Evolutionary conservation across 2,329 filamentous ascomycete species (phyloP), one percentile per base, ranked within the genome.

Genomic region (Cordyceps javanica): DNA sequence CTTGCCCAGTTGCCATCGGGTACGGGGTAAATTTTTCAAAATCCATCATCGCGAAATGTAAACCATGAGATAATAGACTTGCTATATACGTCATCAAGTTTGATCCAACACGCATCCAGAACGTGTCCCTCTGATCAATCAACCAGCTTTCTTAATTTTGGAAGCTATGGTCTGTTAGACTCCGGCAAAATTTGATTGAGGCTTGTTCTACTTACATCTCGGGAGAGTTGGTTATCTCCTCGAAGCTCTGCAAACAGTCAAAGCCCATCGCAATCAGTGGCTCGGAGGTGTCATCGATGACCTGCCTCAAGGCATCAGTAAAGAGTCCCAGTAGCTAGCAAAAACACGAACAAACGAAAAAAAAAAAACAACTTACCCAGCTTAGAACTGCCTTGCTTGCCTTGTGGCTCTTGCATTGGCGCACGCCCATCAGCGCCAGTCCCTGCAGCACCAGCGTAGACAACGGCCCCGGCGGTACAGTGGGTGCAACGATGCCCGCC

Each of bases 241-340:
- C 90, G 70, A 91, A 95, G 41, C 81, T 86, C 72, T 93, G 88
- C 61, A 91, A 74, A 45, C 89, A 82, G 62, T 85, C 84, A 67
- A 95, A 95, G 1, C 90, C 90, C 87, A 95, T 90, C 0, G 83
- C 84, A 57, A 86, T 78, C 59, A 95, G 75, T 36, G 86, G 84
- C 69, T 94, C 90, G 62, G 85, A 83, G 49, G 85, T 83, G 55
- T 88, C 87, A 66, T 91, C 89, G 60, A 75, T 70, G 30, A 87
- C 85, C 87, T 89, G 63, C 50, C 55, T n/a, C n/a, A n/a, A n/a
- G n/a, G n/a, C n/a, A n/a, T n/a, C n/a, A n/a, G n/a, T n/a, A 36
- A 5, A 14, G 21, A 10, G 5, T n/a, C 51, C 70, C 60, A 70
- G 60, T 39, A 48, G 34, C 16, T 6, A 28, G 19, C 7, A 19